Evolutionary conservation across 164 flowering plant species (phyloP).

Genomic region (Saururus chinensis): DNA sequence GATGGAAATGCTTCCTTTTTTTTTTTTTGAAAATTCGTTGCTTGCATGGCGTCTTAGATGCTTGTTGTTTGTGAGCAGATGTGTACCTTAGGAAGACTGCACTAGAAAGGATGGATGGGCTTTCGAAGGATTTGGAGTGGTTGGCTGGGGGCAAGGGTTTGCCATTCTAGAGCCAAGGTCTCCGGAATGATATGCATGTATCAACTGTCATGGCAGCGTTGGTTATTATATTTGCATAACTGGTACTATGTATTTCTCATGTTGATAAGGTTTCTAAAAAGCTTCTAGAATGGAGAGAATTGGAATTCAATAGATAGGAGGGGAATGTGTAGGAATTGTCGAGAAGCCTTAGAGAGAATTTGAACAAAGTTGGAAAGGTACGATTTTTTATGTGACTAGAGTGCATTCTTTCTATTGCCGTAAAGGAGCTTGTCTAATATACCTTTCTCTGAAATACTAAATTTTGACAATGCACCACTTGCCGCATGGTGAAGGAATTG

Average conservation of each 20-base stretch:
- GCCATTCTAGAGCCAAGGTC: constrained; percentile 57
- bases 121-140: constrained; percentile 67
- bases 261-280: constrained; percentile 51
- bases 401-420: background rate
- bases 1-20: no score
- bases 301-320: constrained; percentile 75
- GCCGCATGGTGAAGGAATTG: constrained; percentile 71
- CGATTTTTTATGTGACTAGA: background rate
- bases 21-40: background rate
- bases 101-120: constrained; percentile 51
- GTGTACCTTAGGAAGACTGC: constrained; percentile 82
- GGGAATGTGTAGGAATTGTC: constrained; percentile 50
- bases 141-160: constrained; percentile 33
- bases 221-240: background rate
- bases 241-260: background rate
- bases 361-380: constrained; percentile 86
- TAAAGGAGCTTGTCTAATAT: no score
- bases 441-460: background rate
- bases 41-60: background rate
- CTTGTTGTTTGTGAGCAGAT: constrained; percentile 29
- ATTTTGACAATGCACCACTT: constrained; percentile 47
- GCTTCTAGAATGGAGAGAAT: constrained; percentile 55
- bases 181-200: constrained; percentile 27
- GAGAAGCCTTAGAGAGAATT: constrained; percentile 62
- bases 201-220: background rate